Conservation (phyloP, 192 early-diverging fungal species). For the Oehlia diaphana region DNA sequence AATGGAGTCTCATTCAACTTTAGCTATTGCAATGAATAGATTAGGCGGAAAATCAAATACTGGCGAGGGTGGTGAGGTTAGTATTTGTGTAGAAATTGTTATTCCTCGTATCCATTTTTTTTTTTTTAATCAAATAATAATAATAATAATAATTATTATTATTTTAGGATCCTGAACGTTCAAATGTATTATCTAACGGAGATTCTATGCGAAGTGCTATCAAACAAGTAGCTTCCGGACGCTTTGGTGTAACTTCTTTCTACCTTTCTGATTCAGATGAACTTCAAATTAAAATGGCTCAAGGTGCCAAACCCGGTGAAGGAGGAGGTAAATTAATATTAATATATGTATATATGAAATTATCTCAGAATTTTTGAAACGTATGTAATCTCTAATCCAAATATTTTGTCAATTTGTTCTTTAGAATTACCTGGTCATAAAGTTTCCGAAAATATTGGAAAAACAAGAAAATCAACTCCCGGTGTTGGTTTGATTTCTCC, state of each 20-base stretch:
- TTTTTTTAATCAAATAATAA: neutral
- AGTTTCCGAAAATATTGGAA: conserved; percentile 75
- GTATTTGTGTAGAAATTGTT: neutral
- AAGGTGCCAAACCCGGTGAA: conserved; percentile 98
- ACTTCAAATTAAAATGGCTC: conserved; percentile 99
- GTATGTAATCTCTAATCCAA: neutral
- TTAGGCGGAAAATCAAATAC: conserved; percentile 98
- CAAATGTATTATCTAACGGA: conserved; percentile 69
- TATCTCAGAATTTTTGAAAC: conserved; percentile 10
- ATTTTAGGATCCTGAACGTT: conserved; percentile 72
- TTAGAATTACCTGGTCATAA: conserved; percentile 60
- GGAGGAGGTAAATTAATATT: conserved; percentile 72
- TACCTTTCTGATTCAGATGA: conserved; percentile 96
- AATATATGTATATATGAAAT: neutral
- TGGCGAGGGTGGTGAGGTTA: conserved; percentile 91
- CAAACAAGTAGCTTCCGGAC: conserved; percentile 98
- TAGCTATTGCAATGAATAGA: conserved; percentile 94
- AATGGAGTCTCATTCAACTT: conserved; percentile 86
- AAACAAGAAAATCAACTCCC: conserved; percentile 92
- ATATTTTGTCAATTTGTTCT: neutral
- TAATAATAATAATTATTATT: neutral
- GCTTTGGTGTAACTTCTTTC: conserved; percentile 95
- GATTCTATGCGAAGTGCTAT: conserved; percentile 88
- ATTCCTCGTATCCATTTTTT: neutral
- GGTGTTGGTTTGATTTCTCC: conserved; percentile 96